phyloP scores from a whole-genome alignment of 139 green algal genomes.

The Chlamydomonas sp. region DNA sequence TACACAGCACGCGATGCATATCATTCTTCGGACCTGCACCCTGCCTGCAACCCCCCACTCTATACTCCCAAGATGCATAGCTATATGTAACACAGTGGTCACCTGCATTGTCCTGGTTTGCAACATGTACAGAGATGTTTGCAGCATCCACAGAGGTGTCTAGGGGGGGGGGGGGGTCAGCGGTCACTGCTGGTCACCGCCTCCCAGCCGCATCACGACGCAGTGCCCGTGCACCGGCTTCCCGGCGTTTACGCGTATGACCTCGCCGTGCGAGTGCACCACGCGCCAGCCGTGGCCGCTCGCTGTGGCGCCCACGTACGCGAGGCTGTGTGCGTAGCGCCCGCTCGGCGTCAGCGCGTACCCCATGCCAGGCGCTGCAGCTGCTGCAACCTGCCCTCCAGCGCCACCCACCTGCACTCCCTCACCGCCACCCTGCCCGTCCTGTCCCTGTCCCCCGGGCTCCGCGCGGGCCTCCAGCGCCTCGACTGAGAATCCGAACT shows the following conservation, averaged over 20 bases:
- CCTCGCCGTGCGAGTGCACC: background rate
- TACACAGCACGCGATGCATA: no score
- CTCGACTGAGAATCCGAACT: slow-evolving; percentile 39
- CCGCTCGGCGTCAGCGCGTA: slow-evolving; percentile 10
- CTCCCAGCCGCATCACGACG: slow-evolving; percentile 8
- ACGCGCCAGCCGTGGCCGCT: slow-evolving; percentile 2
- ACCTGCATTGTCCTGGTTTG: no score
- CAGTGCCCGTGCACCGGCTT: slow-evolving; percentile 20
- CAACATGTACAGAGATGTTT: no score
- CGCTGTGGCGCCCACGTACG: background rate
- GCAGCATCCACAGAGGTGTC: no score
- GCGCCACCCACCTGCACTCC: no score
- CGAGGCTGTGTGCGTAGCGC: slow-evolving; percentile 9
- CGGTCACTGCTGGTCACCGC: no score
- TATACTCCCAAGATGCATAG: no score
- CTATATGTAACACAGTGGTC: no score
- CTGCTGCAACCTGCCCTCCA: background rate
- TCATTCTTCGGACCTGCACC: no score
- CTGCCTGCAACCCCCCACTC: no score
- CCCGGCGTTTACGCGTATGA: slow-evolving; percentile 10
- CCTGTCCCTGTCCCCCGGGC: background rate
- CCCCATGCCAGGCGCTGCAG: background rate
- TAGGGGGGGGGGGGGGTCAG: no score
- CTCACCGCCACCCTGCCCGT: background rate
- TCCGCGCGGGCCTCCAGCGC: background rate